Evolutionary conservation across 1,284 basidiomycete genomes (phyloP), one percentile per base, ranked within the genome.

Genomic region (Ceratorhiza oryzae-sativae): DNA sequence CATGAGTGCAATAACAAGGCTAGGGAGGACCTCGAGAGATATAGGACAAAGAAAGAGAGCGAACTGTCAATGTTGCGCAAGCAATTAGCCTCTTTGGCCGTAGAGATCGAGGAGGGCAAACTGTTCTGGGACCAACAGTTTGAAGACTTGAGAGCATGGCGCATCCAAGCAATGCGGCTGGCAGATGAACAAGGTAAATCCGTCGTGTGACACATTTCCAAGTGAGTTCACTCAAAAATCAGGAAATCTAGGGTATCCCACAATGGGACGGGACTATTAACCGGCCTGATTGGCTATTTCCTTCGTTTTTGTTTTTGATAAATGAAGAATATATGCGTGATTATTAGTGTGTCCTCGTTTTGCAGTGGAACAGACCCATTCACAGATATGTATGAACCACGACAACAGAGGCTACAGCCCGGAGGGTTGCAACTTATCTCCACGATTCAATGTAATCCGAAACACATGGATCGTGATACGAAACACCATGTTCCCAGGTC

Each of bases 141-240:
- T n/a, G 65, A 68, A 1, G 53, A 68, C 32, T 30, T 68, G 36
- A 41, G 39, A 34, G n/a, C 36, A n/a, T 36, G 32, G 53, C 63
- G 63, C n/a, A 41, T 55, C 25, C 63, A 67, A 39, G 34, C 63
- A 9, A 55, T 53, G 63, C 34, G 63, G n/a, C 34, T 67, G 34
- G 51, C 63, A 18, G 63, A 67, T 20, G 63, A 67, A 55, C 63
- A 67, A 55, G 51, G 63, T 67, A 30, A 67, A 32, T 48, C 23
- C 25, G 23, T 30, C 25, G 12, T 10, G 13, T 41, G 34, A 10
- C 20, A 18, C 12, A 8, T 13, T 41, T 42, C 41, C 56, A 25
- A 18, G n/a, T 12, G 34, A 39, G 12, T 49, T 67, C n/a, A 67
- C 36, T 13, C 8, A 39, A 39, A 12, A 15, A 23, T 20, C 34